Conservation (phyloP, 208 protist genomes). For the Wallacemonas rigidus region DNA sequence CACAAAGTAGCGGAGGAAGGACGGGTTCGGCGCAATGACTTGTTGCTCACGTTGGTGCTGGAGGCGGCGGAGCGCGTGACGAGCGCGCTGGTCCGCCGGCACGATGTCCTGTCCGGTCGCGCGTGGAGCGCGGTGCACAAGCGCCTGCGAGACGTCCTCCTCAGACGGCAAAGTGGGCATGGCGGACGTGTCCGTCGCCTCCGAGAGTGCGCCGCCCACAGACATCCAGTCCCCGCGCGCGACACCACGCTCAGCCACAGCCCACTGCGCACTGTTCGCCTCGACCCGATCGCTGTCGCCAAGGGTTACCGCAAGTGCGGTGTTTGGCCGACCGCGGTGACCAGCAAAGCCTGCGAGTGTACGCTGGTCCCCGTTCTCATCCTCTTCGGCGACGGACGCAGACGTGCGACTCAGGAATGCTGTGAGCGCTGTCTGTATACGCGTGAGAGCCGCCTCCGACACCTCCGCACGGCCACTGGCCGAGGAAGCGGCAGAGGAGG, state of each 20-base stretch:
- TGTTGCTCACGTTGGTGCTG: conserved; percentile 33
- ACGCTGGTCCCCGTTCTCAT: too few relatives aligned
- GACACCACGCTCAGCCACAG: not conserved
- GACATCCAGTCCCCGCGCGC: not conserved
- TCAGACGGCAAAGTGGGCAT: not conserved
- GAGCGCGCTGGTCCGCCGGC: conserved; percentile 22
- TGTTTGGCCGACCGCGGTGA: not conserved
- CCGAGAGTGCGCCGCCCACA: not conserved
- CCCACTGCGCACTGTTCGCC: not conserved
- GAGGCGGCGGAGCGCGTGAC: conserved; percentile 38
- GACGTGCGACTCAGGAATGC: not conserved
- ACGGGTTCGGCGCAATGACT: conserved; percentile 61
- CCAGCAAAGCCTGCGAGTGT: not conserved
- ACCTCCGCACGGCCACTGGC: too few relatives aligned
- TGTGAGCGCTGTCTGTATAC: not conserved
- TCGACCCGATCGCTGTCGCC: not conserved
- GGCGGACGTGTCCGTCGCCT: too few relatives aligned
- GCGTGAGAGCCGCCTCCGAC: not conserved
- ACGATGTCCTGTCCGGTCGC: conserved; percentile 22
- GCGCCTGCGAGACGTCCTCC: conserved; percentile 18
- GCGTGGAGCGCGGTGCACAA: conserved; percentile 23
- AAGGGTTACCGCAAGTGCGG: not conserved
- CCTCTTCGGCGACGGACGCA: too few relatives aligned
- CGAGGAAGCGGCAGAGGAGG: not conserved
- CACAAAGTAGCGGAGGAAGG: conserved; percentile 83